phyloP scores from a whole-genome alignment of 2,329 filamentous ascomycete genomes.

The Diaporthe ampelina region DNA sequence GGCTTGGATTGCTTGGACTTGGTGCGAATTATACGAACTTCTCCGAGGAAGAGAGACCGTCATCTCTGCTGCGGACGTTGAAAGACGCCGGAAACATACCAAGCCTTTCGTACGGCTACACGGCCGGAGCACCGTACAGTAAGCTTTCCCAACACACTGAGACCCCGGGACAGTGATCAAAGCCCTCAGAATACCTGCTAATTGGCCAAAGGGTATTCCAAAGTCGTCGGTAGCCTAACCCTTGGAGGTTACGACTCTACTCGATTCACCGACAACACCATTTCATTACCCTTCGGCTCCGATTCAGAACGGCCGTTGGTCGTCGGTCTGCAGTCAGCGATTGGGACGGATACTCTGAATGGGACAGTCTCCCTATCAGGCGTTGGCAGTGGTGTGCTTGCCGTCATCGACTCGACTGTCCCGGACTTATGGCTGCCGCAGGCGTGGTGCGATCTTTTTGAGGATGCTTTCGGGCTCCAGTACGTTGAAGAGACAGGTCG shows the following conservation, averaged over 20 bases:
- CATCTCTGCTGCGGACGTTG: constrained; percentile 17
- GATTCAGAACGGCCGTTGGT: constrained; percentile 21
- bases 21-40: constrained; percentile 31
- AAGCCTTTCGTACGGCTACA: constrained; percentile 23
- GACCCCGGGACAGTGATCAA: too few species aligned
- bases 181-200: neutral
- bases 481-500: constrained; percentile 19
- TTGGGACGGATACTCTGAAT: constrained; percentile 6
- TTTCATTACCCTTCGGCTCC: constrained; percentile 13
- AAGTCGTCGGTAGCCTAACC: constrained; percentile 16
- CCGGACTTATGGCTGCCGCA: constrained; percentile 20
- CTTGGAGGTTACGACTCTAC: constrained; percentile 21
- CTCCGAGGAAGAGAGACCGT: constrained; percentile 6
- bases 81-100: constrained; percentile 14
- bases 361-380: constrained; percentile 22
- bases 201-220: constrained; percentile 8
- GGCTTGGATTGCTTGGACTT: constrained; percentile 13
- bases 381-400: neutral
- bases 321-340: constrained; percentile 23
- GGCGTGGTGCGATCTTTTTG: constrained; percentile 22
- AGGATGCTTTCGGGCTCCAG: constrained; percentile 3
- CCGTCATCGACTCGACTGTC: constrained; percentile 23
- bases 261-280: constrained; percentile 7
- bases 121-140: constrained; percentile 28
- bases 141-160: neutral